Percentiles rank a stretch among this genome's conserved stretches.
Evolutionary conservation across 108 stramenopile genomes (phyloP).

Genomic region (Stephanodiscus triporus): DNA sequence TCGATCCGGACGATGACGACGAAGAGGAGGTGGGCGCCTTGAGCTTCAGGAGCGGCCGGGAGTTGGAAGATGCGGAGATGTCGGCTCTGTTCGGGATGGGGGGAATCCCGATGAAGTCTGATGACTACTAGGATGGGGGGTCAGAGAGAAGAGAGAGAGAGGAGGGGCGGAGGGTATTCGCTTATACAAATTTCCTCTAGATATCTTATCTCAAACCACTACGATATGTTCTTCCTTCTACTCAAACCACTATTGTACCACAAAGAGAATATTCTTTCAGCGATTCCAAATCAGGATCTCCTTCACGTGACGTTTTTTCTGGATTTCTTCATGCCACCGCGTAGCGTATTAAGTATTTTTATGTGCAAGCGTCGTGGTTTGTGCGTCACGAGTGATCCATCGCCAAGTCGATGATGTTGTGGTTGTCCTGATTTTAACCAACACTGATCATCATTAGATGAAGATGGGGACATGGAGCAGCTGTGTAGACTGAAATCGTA

Average conservation of each 20-base stretch:
- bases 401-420: neutral
- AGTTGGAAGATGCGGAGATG: conserved; percentile 49
- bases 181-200: neutral
- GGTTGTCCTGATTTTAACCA: no score
- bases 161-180: neutral
- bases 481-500: conserved; percentile 6
- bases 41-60: conserved; percentile 5
- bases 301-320: neutral
- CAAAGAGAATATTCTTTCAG: no score
- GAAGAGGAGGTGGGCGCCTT: conserved; percentile 15
- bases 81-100: conserved; percentile 58
- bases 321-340: neutral
- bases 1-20: conserved; percentile 39
- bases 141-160: neutral
- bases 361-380: neutral
- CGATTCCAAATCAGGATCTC: neutral
- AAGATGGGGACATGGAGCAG: neutral
- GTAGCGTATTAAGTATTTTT: neutral
- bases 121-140: no score
- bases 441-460: neutral
- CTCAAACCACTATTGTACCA: no score
- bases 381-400: conserved; percentile 3
- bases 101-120: conserved; percentile 46
- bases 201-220: no score
- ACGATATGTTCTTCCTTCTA: no score